phyloP scores from a whole-genome alignment of 768 basidiomycete species.

The Leccinum barrowsii region DNA sequence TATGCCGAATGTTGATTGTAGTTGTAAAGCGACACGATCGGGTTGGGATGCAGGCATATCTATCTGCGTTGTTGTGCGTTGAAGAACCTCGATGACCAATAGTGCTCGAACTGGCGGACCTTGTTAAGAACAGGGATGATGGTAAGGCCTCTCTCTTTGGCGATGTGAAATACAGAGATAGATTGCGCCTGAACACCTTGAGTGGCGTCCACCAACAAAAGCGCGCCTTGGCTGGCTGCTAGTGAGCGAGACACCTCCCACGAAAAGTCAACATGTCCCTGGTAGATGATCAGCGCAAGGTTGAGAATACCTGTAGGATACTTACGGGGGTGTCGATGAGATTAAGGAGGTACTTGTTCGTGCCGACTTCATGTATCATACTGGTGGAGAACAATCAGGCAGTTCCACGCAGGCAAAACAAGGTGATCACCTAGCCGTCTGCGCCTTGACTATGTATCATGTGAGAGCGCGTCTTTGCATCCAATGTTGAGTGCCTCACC shows the following conservation, averaged over 20 bases:
- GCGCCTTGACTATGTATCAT: constrained; percentile 74
- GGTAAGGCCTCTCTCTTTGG: constrained; percentile 71
- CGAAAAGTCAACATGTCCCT: constrained; percentile 97
- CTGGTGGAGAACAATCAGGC: constrained; percentile 34
- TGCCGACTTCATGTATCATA: constrained; percentile 69
- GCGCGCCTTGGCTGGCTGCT: constrained; percentile 90
- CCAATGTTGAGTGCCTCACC: constrained; percentile 38
- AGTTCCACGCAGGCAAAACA: neutral
- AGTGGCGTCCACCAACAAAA: constrained; percentile 87
- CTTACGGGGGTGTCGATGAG: constrained; percentile 92
- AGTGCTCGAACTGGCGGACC: constrained; percentile 36
- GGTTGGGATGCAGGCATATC: constrained; percentile 90
- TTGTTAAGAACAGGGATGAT: constrained; percentile 95
- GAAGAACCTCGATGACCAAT: neutral
- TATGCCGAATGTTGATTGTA: constrained; percentile 79
- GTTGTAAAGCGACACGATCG: constrained; percentile 73
- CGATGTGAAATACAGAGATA: constrained; percentile 89
- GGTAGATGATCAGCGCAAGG: constrained; percentile 1
- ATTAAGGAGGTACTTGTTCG: constrained; percentile 73
- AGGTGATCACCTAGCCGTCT: constrained; percentile 74
- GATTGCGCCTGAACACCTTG: constrained; percentile 98
- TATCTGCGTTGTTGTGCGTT: constrained; percentile 48
- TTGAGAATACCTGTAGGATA: neutral
- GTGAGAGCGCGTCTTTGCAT: constrained; percentile 3
- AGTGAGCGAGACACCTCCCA: constrained; percentile 95